Percentiles rank a stretch among this genome's conserved stretches.
These are phyloP conservation scores for Cryptosporidium sp. DNA, from an alignment of 169 alveolate species.

Conservation along the genomic window DNA sequence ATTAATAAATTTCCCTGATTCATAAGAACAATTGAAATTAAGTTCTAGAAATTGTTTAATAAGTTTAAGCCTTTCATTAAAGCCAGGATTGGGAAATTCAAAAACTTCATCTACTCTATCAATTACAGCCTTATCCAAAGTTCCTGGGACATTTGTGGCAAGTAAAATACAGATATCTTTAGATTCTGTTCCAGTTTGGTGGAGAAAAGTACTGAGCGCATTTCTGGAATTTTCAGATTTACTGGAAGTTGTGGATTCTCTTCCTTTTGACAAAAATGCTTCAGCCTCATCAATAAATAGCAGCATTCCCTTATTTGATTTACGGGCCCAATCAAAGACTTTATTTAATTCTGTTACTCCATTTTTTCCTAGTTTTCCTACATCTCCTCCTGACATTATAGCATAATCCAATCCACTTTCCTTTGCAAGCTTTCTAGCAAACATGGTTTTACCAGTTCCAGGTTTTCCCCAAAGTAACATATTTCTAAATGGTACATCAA, in stretches of 20 bases:
- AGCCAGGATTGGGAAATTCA: constrained; percentile 93
- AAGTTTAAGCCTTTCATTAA: constrained; percentile 91
- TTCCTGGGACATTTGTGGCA: constrained; percentile 96
- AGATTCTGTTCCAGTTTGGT: constrained; percentile 97
- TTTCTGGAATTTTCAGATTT: constrained; percentile 94
- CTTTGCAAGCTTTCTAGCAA: constrained; percentile 91
- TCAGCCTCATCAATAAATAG: constrained; percentile 99
- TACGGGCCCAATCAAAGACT: constrained; percentile 95
- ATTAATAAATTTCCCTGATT: constrained; percentile 50
- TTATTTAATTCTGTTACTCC: constrained; percentile 95
- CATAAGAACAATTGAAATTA: constrained; percentile 82
- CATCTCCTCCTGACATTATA: constrained; percentile 97
- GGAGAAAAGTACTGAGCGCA: constrained; percentile 91
- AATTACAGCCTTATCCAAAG: constrained; percentile 93
- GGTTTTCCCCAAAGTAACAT: constrained; percentile 95
- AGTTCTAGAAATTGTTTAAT: constrained; percentile 91
- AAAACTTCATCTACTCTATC: constrained; percentile 95
- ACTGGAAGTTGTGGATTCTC: constrained; percentile 64
- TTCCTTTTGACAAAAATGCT: constrained; percentile 93
- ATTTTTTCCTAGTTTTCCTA: constrained; percentile 95
- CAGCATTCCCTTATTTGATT: constrained; percentile 90
- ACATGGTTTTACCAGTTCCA: constrained; percentile 96
- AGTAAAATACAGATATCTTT: constrained; percentile 92
- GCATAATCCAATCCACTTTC: constrained; percentile 95
- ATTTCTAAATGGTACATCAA: constrained; percentile 92